Percentiles rank a stretch among this genome's conserved stretches.
phyloP scores from a whole-genome alignment of 2,329 filamentous ascomycete genomes.

The Fonsecaea nubica region DNA sequence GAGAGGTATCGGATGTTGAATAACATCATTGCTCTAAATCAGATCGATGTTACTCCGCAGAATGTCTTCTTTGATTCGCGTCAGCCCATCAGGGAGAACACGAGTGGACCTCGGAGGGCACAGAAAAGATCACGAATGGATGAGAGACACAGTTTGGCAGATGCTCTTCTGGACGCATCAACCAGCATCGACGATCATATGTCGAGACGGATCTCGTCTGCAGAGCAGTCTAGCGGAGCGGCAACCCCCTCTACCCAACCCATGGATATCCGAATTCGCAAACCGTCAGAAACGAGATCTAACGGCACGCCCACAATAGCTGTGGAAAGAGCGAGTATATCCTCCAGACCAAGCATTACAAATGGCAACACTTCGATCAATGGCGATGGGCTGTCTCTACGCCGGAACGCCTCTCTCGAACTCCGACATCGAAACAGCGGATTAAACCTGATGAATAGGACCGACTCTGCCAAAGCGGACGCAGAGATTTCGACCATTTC shows the following conservation, averaged over 20 bases:
- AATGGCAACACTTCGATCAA: conserved; percentile 25
- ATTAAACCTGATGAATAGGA: conserved; percentile 65
- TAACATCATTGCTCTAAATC: conserved; percentile 75
- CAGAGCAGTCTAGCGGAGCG: conserved; percentile 26
- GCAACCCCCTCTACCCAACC: conserved; percentile 30
- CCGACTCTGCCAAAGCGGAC: conserved; percentile 64
- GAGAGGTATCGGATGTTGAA: conserved; percentile 53
- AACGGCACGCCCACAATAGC: conserved; percentile 24
- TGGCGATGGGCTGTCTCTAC: conserved; percentile 35
- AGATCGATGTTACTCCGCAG: conserved; percentile 78
- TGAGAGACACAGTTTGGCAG: conserved; percentile 78
- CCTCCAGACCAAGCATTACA: conserved; percentile 27
- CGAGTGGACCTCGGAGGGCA: conserved; percentile 43
- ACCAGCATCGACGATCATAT: conserved; percentile 75
- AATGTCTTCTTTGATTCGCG: conserved; percentile 90
- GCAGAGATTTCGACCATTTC: conserved; percentile 71
- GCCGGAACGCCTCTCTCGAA: conserved; percentile 33
- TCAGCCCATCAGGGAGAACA: conserved; percentile 40
- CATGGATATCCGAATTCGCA: conserved; percentile 31
- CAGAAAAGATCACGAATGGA: conserved; percentile 45
- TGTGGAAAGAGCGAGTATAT: conserved; percentile 30
- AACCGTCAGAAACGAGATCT: neutral
- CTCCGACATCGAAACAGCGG: conserved; percentile 61
- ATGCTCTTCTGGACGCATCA: conserved; percentile 89
- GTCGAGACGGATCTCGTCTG: conserved; percentile 20